A percentile compares a stretch with the other conserved stretches of the same genome.
Evolutionary conservation across 2,329 filamentous ascomycete genomes (phyloP).

Genomic region (Drechslerella dactyloides): DNA sequence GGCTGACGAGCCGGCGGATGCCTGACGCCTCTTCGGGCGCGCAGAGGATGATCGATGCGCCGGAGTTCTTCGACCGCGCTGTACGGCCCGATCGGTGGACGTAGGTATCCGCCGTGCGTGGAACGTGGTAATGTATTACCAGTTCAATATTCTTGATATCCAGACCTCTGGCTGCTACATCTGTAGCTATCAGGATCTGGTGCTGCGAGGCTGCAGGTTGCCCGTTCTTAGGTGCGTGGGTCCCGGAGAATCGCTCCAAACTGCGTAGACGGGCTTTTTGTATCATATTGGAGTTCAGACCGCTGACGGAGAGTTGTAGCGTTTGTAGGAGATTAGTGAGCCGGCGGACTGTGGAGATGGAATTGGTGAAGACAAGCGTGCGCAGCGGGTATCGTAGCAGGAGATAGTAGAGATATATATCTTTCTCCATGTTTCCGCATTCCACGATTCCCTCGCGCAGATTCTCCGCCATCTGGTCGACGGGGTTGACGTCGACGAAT

Average conservation of each 20-base stretch:
- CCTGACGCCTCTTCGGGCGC: conserved; percentile 87
- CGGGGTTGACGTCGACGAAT: conserved; percentile 89
- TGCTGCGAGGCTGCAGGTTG: conserved; percentile 57
- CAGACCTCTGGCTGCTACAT: conserved; percentile 89
- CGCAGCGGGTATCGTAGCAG: conserved; percentile 82
- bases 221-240: conserved; percentile 26
- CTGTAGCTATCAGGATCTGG: conserved; percentile 84
- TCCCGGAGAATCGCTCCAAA: conserved; percentile 81
- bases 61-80: conserved; percentile 77
- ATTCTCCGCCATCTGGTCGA: conserved; percentile 83
- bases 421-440: conserved; percentile 93
- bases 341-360: conserved; percentile 87
- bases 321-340: conserved; percentile 83
- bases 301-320: conserved; percentile 71
- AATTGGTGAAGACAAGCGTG: conserved; percentile 92
- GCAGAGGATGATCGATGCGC: conserved; percentile 86
- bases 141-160: conserved; percentile 90
- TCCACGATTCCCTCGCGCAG: conserved; percentile 90
- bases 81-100: conserved; percentile 95
- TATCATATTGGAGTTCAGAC: conserved; percentile 90
- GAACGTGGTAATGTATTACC: conserved; percentile 93
- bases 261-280: conserved; percentile 95
- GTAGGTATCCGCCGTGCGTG: conserved; percentile 87
- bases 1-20: conserved; percentile 80
- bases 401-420: conserved; percentile 89